Base-by-base conservation (phyloP, 176 grass and related monocot species). In the Ananas comosus region DNA sequence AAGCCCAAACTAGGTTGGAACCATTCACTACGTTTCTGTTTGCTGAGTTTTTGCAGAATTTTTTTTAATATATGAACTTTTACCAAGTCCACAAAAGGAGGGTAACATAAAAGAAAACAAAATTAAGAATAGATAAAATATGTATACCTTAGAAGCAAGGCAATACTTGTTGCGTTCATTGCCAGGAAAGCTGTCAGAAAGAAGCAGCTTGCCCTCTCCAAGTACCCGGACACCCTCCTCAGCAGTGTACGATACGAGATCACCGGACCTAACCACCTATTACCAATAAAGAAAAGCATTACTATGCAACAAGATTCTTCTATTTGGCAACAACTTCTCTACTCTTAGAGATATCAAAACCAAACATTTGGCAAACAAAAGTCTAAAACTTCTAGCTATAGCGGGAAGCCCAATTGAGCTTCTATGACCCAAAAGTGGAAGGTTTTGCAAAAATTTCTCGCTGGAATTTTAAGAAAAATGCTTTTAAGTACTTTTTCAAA, bases 81-180 rank as follows among this genome's bases (percentile, higher is more conserved):
- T 67, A 48, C 64, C n/a, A 42, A 1, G 28, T n/a, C 23, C 64
- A 48, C 14, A 13, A 51, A 22, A 12, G 7, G 12, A 51, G 18
- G 2, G 8, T 56, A 16, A 57, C n/a, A 57, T 57, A 51, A 54
- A 53, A 48, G 14, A 49, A 77, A 61, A 61, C 56, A 61, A 22
- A 17, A 61, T 18, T 22, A 9, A 9, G 21, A 61, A 14, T n/a
- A 61, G 17, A 61, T 61, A 18, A 10, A 18, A 10, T 10, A 61
- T 48, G 3, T 67, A 75, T 85, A 97, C 94, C 94, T 97, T 97
- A 71, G 94, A 97, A 79, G 80, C 85, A 57, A 97, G 78, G 56
- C 94, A 97, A 59, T 97, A 97, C 67, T 97, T 97, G 84, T 63
- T 97, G 25, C 94, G 84, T 33, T 97, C 94, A 72, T 97, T 97